These are phyloP conservation scores for Verticillium albo-atrum DNA, from an alignment of 2,329 filamentous ascomycete species.

Conservation along the genomic window DNA sequence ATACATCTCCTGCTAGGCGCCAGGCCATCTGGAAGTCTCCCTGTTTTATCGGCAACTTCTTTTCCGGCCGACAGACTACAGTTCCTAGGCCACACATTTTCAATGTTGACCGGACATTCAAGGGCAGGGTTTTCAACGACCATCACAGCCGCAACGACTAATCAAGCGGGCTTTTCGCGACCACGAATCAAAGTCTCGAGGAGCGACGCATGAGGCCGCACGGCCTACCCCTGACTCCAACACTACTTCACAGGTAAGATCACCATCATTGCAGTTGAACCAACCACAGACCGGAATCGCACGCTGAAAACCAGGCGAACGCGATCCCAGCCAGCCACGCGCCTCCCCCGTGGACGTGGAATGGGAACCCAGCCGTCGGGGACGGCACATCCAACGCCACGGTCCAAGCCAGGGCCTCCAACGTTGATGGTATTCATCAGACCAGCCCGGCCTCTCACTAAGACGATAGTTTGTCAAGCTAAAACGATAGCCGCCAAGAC, in stretches of 20 bases:
- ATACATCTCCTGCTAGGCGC: too few relatives aligned
- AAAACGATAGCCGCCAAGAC: background rate
- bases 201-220: background rate
- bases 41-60: too few relatives aligned
- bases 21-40: too few relatives aligned
- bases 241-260: background rate
- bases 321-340: background rate
- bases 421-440: background rate
- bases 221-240: background rate
- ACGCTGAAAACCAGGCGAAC: background rate
- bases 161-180: background rate
- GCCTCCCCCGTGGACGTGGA: background rate
- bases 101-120: too few relatives aligned
- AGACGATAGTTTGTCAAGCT: background rate
- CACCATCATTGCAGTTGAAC: background rate
- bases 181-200: background rate
- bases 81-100: too few relatives aligned
- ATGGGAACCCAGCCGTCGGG: background rate
- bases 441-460: background rate
- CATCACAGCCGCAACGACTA: background rate
- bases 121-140: background rate
- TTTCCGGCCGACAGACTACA: too few relatives aligned
- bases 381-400: background rate
- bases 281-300: background rate
- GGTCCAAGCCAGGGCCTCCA: background rate